Percentiles rank a stretch among this genome's conserved stretches.
phyloP scores from a whole-genome alignment of 306 rosid genomes.

The Fragaria iinumae region DNA sequence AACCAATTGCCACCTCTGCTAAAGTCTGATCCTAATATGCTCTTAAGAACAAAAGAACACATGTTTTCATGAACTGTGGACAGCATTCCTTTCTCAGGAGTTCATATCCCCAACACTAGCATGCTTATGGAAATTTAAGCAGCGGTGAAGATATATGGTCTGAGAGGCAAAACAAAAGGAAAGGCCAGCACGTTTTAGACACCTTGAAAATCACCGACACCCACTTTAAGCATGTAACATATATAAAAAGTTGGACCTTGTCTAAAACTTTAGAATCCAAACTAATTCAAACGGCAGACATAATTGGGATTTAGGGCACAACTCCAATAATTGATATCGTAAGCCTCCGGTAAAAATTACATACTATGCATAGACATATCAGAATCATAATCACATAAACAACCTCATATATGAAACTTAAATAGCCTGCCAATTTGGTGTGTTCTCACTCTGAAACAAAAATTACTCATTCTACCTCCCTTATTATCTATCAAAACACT shows the following conservation, averaged over 20 bases:
- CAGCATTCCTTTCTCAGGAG: not conserved
- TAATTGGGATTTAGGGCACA: not conserved
- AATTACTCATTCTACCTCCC: not conserved
- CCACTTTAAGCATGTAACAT: not conserved
- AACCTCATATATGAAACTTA: not conserved
- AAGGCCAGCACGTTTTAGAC: not conserved
- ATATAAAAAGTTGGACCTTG: not conserved
- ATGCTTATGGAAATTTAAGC: not conserved
- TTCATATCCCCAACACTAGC: not conserved
- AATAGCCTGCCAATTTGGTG: not conserved
- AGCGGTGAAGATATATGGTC: not conserved
- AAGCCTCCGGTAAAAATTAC: not conserved
- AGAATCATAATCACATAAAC: not conserved
- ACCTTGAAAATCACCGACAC: constrained; percentile 2
- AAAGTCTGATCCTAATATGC: not conserved
- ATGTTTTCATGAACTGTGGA: not conserved
- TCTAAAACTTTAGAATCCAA: not conserved
- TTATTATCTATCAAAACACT: not conserved
- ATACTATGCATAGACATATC: not conserved
- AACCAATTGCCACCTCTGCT: not conserved
- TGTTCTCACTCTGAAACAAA: not conserved
- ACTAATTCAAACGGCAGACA: not conserved
- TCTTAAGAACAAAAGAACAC: constrained; percentile 6
- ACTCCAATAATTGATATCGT: not conserved
- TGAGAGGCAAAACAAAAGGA: not conserved